Evolutionary conservation across 106 monocot genomes (phyloP).

Genomic region (Gastrodia elata): DNA sequence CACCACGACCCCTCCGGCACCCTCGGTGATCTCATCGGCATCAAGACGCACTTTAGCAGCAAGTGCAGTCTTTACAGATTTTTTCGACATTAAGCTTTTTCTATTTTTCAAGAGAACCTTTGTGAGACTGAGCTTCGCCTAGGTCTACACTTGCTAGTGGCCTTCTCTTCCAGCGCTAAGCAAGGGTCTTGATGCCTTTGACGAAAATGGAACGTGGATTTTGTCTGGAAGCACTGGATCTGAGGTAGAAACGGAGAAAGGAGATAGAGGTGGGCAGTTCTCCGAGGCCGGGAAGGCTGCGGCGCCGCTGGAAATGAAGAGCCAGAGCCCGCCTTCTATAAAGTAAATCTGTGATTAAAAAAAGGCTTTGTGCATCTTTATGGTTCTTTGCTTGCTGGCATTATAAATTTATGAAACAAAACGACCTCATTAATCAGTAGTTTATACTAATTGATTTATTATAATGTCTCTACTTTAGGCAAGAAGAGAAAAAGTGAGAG

Average conservation of each 20-base stretch:
- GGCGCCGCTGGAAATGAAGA: conserved; percentile 34
- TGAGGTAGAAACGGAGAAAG: conserved; percentile 21
- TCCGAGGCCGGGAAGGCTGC: background rate
- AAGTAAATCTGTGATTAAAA: conserved; percentile 6
- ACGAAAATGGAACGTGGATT: conserved; percentile 13
- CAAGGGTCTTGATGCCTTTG: conserved; percentile 32
- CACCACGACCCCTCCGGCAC: conserved; percentile 79
- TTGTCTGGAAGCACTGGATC: conserved; percentile 27
- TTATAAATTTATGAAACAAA: too few species aligned
- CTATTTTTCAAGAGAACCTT: too few species aligned
- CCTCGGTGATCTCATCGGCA: conserved; percentile 66
- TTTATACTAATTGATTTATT: too few species aligned
- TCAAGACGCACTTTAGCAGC: conserved; percentile 74
- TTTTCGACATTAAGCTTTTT: too few species aligned
- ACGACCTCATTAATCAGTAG: too few species aligned
- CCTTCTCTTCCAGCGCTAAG: conserved; percentile 39
- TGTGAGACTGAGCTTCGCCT: conserved; percentile 13
- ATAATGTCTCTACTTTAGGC: too few species aligned
- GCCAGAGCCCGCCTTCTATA: conserved; percentile 8
- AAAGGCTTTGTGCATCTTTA: too few species aligned
- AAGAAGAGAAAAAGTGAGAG: too few species aligned
- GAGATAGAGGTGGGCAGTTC: background rate
- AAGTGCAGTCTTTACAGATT: too few species aligned
- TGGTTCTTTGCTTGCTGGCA: too few species aligned
- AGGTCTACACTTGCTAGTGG: conserved; percentile 11